Conservation (phyloP, 176 grass and related monocot species). For the Avena insularis region DNA sequence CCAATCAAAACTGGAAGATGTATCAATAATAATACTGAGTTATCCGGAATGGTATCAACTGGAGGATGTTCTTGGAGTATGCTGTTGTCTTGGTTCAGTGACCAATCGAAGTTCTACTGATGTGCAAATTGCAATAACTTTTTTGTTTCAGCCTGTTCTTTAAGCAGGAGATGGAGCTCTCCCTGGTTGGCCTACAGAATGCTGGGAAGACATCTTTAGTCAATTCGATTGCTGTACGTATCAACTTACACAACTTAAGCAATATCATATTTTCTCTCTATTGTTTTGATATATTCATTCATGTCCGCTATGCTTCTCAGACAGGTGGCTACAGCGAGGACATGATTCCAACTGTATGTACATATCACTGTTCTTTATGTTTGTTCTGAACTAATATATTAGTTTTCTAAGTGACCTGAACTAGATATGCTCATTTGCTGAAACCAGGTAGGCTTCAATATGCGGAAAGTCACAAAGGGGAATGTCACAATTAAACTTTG, state of each 20-base stretch:
- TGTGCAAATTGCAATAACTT: neutral
- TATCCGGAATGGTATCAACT: neutral
- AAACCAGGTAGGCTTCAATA: constrained; percentile 97
- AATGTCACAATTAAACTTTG: constrained; percentile 99
- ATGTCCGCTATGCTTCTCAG: constrained; percentile 57
- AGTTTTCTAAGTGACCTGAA: constrained; percentile 22
- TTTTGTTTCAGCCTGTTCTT: constrained; percentile 81
- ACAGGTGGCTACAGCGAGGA: constrained; percentile 98
- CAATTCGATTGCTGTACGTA: constrained; percentile 88
- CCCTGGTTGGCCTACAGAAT: constrained; percentile 94
- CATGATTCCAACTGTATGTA: constrained; percentile 97
- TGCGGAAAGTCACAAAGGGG: constrained; percentile 98
- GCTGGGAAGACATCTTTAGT: constrained; percentile 96
- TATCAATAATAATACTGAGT: neutral
- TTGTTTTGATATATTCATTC: constrained; percentile 57
- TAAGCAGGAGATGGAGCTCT: constrained; percentile 99
- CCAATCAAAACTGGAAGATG: neutral
- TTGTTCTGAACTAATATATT: constrained; percentile 3
- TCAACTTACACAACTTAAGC: constrained; percentile 30
- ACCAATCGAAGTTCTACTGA: constrained; percentile 2
- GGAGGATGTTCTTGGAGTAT: neutral
- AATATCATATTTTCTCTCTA: constrained; percentile 31
- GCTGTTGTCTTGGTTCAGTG: neutral
- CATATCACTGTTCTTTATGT: constrained; percentile 26
- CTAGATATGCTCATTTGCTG: constrained; percentile 22